Base-by-base conservation (phyloP, 2,329 filamentous ascomycete genomes). In the Ascomycota sp. region DNA sequence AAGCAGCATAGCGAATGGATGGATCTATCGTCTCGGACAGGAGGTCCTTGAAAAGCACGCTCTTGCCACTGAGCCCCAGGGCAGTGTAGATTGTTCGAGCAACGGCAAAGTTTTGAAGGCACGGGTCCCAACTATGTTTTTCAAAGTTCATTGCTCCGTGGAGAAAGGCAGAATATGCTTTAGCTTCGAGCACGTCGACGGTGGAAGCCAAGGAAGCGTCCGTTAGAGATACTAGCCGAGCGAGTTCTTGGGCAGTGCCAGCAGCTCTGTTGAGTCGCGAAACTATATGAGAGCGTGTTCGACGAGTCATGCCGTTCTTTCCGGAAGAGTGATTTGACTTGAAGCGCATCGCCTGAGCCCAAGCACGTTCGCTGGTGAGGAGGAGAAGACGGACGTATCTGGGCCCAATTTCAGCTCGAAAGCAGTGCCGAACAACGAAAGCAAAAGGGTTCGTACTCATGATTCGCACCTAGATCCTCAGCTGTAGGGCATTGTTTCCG, bases 331-430 rank as follows among this genome's bases (percentile, higher is more conserved):
- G 81, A 13, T 71, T 62, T 4, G 81, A 69, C 56, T 92, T 93
- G 66, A 93, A 82, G 50, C 78, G 73, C 83, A 95, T 91, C 37
- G 84, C 86, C 53, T 92, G 76, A 28, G 89, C 86, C 81, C 83
- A 95, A 34, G 84, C 81, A 41, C 89, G 71, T 59, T 98, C 89
- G 39, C 84, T 74, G 29, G 73, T 79, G 47, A 93, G 71, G 36
- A 98, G 65, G 26, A 86, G 63, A n/a, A 93, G 63, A 43, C 77
- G 66, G 33, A 75, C 68, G 55, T 74, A 80, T 54, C 81, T 91
- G 44, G 28, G 24, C 25, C 3, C n/a, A 9, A 4, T 9, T 6
- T 21, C 34, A 13, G 36, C 33, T 12, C 27, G 7, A 11, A 31
- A 6, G 25, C n/a, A 27, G 13, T 26, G 3, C 5, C 16, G 16